Evolutionary conservation across 352 stramenopile genomes (phyloP), one percentile per base, ranked within the genome.

Genomic region (Phytophthora nicotianae): DNA sequence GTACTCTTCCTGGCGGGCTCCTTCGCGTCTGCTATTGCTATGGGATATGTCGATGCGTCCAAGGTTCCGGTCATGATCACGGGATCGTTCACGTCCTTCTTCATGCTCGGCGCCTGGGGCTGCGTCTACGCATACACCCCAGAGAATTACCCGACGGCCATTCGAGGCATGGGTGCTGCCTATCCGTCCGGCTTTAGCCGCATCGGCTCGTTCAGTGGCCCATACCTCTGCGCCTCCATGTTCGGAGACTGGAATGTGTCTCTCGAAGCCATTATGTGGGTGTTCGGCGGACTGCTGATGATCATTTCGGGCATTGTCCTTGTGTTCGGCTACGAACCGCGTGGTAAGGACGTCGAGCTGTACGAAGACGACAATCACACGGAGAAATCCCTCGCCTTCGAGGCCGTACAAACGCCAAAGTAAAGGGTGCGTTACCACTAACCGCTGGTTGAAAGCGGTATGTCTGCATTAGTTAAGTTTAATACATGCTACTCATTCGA

Each of bases 121-220:
- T 83, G 79, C 26, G 70, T 92, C 2, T 89, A 90, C 61, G 79
- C 81, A 16, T 92, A 89, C 68, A 90, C 81, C 0, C 81, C 81
- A 0, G 79, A 90, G 62, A 90, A 92, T 67, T 92, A 90, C 69
- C 79, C 77, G 53, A 90, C 79, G 23, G 67, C 70, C 13, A 89
- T 90, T 37, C 83, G 83, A 9, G 83, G 77, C 53, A 89, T 89
- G 50, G 81, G 81, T 10, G 72, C 77, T n/a, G 75, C 79, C 5
- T 90, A 90, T 45, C 74, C 83, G 2, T 80, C 68, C 23, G 80
- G 77, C n/a, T 83, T 90, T 41, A 88, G 75, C 35, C 77, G 81
- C 58, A 86, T 90, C 41, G 83, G 77, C 3, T 81, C 83, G 5
- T 89, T 90, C 59, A 79, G 65, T 35, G 80, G 83, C 0, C 79